Evolutionary conservation across 495 filamentous ascomycete species (phyloP).

Genomic region (Xylaria acuta): DNA sequence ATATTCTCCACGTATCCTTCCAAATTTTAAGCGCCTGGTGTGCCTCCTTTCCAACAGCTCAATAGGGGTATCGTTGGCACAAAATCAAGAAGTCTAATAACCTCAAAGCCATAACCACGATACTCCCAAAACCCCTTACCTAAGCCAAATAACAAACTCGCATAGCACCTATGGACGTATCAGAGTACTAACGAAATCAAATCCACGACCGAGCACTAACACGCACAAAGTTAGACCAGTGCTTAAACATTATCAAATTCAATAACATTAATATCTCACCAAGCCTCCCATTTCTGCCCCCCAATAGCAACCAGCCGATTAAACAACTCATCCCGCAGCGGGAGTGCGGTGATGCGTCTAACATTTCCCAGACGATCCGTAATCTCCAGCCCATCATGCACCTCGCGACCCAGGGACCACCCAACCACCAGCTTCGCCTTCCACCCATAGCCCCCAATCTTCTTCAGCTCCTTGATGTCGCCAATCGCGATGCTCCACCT

Average conservation of each 20-base stretch:
- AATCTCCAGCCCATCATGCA: slow-evolving; percentile 80
- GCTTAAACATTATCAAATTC: background rate
- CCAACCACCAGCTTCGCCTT: slow-evolving; percentile 87
- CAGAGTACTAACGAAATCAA: background rate
- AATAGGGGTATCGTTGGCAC: background rate
- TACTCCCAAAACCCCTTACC: background rate
- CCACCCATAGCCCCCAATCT: slow-evolving; percentile 87
- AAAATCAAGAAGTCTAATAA: slow-evolving; percentile 5
- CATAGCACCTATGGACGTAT: background rate
- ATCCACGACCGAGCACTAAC: slow-evolving; percentile 8
- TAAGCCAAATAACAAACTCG: background rate
- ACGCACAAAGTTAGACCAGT: background rate
- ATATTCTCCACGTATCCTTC: background rate
- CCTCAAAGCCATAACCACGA: background rate
- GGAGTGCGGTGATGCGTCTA: slow-evolving; percentile 73
- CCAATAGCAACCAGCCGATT: slow-evolving; percentile 84
- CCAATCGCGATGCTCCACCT: slow-evolving; percentile 60
- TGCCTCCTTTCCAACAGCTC: background rate
- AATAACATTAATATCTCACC: slow-evolving; percentile 51
- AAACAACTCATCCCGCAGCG: slow-evolving; percentile 80
- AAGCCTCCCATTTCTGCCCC: slow-evolving; percentile 86
- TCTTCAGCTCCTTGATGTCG: slow-evolving; percentile 70
- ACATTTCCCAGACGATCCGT: slow-evolving; percentile 58
- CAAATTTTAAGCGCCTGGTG: background rate
- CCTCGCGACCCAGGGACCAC: slow-evolving; percentile 76